Evolutionary conservation across 805 yeast genomes (phyloP).

Genomic region (Cyberlindnera veronae): DNA sequence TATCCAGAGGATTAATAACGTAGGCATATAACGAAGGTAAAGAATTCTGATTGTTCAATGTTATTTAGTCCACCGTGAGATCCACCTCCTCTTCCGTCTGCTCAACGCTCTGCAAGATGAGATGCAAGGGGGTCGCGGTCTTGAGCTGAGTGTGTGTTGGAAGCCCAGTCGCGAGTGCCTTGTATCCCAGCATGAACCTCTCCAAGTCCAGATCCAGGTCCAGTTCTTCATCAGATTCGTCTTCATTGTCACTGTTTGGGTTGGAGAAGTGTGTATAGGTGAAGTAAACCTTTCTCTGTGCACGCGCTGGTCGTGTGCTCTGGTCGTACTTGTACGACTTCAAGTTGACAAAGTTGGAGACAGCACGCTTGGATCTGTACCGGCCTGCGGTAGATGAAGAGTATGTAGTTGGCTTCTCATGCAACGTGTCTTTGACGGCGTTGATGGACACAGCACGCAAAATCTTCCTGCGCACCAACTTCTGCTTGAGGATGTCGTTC

Average conservation of each 20-base stretch:
- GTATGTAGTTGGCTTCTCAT: neutral
- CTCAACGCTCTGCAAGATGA: neutral
- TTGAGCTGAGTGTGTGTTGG: neutral
- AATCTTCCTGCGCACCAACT: conserved; percentile 25
- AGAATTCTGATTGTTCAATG: too few species aligned
- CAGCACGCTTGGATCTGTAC: conserved; percentile 9
- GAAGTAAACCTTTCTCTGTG: neutral
- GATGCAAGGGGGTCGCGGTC: neutral
- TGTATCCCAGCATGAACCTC: conserved; percentile 4
- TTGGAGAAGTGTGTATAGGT: neutral
- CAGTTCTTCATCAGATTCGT: conserved; percentile 3
- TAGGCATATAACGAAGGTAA: too few species aligned
- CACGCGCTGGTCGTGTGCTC: too few species aligned
- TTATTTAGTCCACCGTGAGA: neutral
- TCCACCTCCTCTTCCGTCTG: conserved; percentile 1
- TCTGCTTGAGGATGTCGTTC: conserved; percentile 24
- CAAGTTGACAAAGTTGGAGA: conserved; percentile 17
- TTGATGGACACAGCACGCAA: conserved; percentile 21
- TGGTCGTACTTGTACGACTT: conserved; percentile 11
- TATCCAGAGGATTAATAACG: too few species aligned
- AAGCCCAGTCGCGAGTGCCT: conserved; percentile 2
- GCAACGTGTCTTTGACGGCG: neutral
- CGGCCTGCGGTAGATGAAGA: neutral
- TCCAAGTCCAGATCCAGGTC: conserved; percentile 3
- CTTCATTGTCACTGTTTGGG: conserved; percentile 15